Evolutionary conservation across 1,284 basidiomycete species (phyloP).

Genomic region (Malassezia psittaci): DNA sequence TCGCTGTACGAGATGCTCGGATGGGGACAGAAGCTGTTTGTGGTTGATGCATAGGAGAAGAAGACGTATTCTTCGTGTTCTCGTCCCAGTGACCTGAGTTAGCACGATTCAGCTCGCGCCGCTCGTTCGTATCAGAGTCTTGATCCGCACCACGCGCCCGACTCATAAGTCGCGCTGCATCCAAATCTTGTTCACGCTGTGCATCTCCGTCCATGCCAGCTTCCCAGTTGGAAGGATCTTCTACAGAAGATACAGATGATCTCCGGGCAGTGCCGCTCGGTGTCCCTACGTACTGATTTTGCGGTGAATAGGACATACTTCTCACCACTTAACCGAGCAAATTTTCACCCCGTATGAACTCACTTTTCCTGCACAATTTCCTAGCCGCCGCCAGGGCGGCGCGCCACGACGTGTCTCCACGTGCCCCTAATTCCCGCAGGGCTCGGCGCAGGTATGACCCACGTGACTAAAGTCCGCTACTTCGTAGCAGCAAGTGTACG

Average conservation of each 20-base stretch:
- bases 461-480: too few species aligned
- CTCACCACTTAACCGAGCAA: too few species aligned
- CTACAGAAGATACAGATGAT: not conserved
- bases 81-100: not conserved
- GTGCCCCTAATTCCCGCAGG: too few species aligned
- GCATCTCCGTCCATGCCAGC: constrained; percentile 14
- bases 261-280: not conserved
- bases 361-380: too few species aligned
- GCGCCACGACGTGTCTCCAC: too few species aligned
- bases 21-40: not conserved
- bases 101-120: not conserved
- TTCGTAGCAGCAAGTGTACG: too few species aligned
- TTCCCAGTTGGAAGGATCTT: not conserved
- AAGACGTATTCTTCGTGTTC: not conserved
- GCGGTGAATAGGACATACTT: constrained; percentile 6
- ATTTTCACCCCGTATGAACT: too few species aligned
- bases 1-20: constrained; percentile 16
- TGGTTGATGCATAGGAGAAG: not conserved
- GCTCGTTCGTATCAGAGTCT: not conserved
- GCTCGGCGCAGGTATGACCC: too few species aligned
- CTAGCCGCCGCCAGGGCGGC: too few species aligned
- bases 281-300: not conserved
- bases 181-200: constrained; percentile 41
- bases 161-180: constrained; percentile 45
- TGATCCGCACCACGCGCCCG: constrained; percentile 20